Evolutionary conservation across 1,284 basidiomycete genomes (phyloP).

Genomic region (Trichosporon sp.): DNA sequence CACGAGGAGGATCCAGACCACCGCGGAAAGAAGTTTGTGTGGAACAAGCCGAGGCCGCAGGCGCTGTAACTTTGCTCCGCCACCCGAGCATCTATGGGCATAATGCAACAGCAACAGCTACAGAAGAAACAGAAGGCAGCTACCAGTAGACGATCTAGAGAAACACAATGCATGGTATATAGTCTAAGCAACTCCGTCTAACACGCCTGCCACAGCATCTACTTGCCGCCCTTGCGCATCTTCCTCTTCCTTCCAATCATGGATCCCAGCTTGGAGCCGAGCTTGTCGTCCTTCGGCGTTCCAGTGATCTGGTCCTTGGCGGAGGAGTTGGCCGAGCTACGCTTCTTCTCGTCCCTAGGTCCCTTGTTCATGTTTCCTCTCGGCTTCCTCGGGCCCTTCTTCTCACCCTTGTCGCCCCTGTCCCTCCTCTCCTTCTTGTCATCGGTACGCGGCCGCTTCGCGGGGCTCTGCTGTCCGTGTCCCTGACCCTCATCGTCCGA

Average conservation of each 20-base stretch:
- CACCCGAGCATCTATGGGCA: too few species aligned
- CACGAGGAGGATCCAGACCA: conserved; percentile 19
- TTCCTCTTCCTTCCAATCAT: conserved; percentile 57
- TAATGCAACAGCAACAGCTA: too few species aligned
- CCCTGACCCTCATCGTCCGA: conserved; percentile 23
- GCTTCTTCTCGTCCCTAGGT: conserved; percentile 24
- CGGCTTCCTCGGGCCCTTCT: conserved; percentile 5
- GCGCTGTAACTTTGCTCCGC: neutral
- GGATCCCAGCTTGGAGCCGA: conserved; percentile 52
- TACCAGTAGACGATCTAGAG: neutral
- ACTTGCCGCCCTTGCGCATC: conserved; percentile 31
- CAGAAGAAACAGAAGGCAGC: neutral
- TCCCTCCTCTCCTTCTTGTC: conserved; percentile 44
- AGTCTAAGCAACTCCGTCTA: neutral
- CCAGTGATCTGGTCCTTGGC: conserved; percentile 18
- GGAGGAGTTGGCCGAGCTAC: conserved; percentile 8
- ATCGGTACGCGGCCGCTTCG: conserved; percentile 11
- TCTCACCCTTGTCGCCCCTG: conserved; percentile 14
- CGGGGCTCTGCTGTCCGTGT: neutral
- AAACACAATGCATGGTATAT: conserved; percentile 19
- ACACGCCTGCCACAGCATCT: neutral
- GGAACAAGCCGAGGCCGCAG: conserved; percentile 1
- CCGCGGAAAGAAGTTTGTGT: conserved; percentile 25
- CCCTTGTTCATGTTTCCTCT: conserved; percentile 23
- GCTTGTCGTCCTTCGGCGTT: conserved; percentile 38